A percentile compares a stretch with the other conserved stretches of the same genome.
phyloP scores from a whole-genome alignment of 2,329 filamentous ascomycete genomes.

The Talaromyces sp. region DNA sequence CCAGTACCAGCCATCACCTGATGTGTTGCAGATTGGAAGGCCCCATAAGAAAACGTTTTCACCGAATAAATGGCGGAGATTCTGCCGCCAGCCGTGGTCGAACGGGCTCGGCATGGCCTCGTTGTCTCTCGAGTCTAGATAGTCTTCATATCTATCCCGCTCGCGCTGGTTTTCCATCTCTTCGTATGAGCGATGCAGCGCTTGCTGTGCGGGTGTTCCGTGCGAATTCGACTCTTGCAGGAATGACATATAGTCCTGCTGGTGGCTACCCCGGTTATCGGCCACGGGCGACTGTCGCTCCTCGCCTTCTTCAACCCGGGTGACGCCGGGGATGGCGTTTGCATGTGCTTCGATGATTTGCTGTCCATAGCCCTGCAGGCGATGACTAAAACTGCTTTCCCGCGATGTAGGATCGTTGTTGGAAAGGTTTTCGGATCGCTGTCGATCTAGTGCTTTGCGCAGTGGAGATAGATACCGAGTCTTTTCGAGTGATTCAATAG shows the following conservation, averaged over 20 bases:
- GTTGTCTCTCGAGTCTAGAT: slow-evolving; percentile 85
- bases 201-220: slow-evolving; percentile 43
- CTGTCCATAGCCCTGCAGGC: slow-evolving; percentile 60
- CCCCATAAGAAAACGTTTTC: slow-evolving; percentile 68
- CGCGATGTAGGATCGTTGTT: slow-evolving; percentile 29
- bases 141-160: slow-evolving; percentile 66
- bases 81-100: slow-evolving; percentile 77
- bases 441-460: slow-evolving; percentile 63
- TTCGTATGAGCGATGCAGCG: slow-evolving; percentile 45
- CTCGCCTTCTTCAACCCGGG: slow-evolving; percentile 77
- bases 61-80: slow-evolving; percentile 79
- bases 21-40: slow-evolving; percentile 77
- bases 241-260: slow-evolving; percentile 14
- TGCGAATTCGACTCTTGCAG: slow-evolving; percentile 9
- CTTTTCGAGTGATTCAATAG: slow-evolving; percentile 94
- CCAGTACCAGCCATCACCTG: slow-evolving; percentile 92
- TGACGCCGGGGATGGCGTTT: slow-evolving; percentile 74
- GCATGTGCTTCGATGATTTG: slow-evolving; percentile 78
- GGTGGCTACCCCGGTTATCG: slow-evolving; percentile 7
- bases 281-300: slow-evolving; percentile 41
- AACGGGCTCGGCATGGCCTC: slow-evolving; percentile 89
- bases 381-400: slow-evolving; percentile 33
- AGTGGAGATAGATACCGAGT: slow-evolving; percentile 86
- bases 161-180: slow-evolving; percentile 61
- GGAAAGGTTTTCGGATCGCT: slow-evolving; percentile 44